Conservation (phyloP, 805 yeast species). For the Pichia scutulata region DNA sequence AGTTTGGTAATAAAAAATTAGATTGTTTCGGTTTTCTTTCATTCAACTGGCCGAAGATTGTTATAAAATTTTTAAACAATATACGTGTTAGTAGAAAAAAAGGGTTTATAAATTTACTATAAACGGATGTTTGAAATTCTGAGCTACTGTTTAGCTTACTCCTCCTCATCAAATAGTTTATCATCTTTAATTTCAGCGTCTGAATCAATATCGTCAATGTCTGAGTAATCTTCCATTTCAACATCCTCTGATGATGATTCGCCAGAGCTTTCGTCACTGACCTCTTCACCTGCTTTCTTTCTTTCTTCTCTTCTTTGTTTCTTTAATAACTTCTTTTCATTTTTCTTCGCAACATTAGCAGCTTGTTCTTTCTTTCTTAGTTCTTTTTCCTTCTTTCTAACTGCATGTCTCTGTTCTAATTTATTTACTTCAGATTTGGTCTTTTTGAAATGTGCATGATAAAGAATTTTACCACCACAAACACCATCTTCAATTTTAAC, state of each 20-base stretch:
- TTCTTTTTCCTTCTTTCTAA: constrained; percentile 52
- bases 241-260: constrained; percentile 17
- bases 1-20: not conserved
- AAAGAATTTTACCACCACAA: constrained; percentile 81
- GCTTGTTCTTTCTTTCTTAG: constrained; percentile 72
- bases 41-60: not conserved
- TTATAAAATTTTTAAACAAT: not conserved
- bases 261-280: constrained; percentile 16
- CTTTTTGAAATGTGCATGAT: constrained; percentile 67
- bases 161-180: constrained; percentile 22
- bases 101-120: not conserved
- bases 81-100: not conserved
- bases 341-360: constrained; percentile 68
- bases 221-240: constrained; percentile 19
- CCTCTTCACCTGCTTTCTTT: constrained; percentile 31
- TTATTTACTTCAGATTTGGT: constrained; percentile 49
- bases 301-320: constrained; percentile 50
- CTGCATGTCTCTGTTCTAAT: constrained; percentile 61
- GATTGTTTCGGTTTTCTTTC: too few species aligned
- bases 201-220: constrained; percentile 18
- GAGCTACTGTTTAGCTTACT: not conserved
- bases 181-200: constrained; percentile 18
- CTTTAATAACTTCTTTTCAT: constrained; percentile 65
- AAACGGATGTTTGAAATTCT: not conserved
- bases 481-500: constrained; percentile 89